Evolutionary conservation across 768 basidiomycete genomes (phyloP), one percentile per base, ranked within the genome.

Genomic region (Cyclocybe aegerita): DNA sequence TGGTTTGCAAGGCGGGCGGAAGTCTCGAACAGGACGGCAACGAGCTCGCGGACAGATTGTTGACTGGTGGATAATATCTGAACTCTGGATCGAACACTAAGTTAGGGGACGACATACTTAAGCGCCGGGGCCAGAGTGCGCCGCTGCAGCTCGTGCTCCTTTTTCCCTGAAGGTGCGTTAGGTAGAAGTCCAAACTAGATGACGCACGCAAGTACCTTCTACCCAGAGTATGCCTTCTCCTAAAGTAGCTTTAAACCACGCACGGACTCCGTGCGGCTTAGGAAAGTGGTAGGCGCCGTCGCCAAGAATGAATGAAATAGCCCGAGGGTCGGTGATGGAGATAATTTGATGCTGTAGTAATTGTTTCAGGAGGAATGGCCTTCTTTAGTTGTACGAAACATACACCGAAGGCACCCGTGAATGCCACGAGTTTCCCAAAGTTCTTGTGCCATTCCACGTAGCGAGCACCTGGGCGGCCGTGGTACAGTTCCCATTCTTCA

Each of bases 161-260:
- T 70, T 60, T 76, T 82, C 0, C 82, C 82, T 84, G 36, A 40
- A 7, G 32, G 15, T 32, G 48, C 42, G 29, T 31, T 43, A 30
- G 42, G 45, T 32, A 43, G 37, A 39, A 38, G 42, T 31, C 32
- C 42, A 43, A 15, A 38, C 10, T 38, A 29, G 44, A 15, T 5
- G 4, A 42, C 7, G 32, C 10, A 5, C 36, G 44, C 17, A 23
- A 51, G 40, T 38, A 78, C 83, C 84, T 77, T 86, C 84, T 9
- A 83, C 73, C 78, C 81, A 84, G 16, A 85, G 77, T 49, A 86
- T 79, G 15, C 84, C 83, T 64, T 83, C 75, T 9, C 84, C 84
- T 5, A 83, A 70, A 1, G 82, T 75, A 31, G 77, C 77, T 50
- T 73, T 72, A 59, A 85, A 85, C 84, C 84, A 86, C 11, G 75